phyloP scores from a whole-genome alignment of 73 alveolate species.

The Uronychia setigera region DNA sequence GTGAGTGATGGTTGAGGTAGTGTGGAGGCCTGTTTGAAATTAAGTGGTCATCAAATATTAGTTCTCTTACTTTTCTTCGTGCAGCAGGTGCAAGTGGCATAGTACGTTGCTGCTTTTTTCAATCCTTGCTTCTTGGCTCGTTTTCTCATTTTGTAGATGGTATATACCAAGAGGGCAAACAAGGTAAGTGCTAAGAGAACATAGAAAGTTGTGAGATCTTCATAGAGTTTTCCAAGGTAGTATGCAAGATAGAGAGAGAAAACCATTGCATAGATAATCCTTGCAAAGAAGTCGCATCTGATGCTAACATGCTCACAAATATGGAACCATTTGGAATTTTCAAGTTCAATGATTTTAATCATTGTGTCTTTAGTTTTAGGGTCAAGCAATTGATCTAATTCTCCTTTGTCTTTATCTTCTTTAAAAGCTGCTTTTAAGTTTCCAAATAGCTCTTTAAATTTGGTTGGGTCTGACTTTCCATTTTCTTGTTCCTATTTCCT shows the following conservation, averaged over 20 bases:
- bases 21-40: too few species aligned
- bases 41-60: too few species aligned
- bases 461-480: background rate
- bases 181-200: background rate
- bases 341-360: background rate
- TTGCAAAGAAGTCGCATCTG: background rate
- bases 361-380: background rate
- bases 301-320: constrained; percentile 4
- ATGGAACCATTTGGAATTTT: background rate
- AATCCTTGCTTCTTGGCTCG: too few species aligned
- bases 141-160: too few species aligned
- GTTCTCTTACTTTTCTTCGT: too few species aligned
- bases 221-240: background rate
- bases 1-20: too few species aligned
- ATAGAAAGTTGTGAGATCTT: background rate
- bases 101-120: too few species aligned
- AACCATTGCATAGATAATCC: background rate
- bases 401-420: background rate
- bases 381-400: background rate
- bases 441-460: background rate
- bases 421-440: background rate
- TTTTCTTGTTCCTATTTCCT: background rate
- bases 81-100: too few species aligned
- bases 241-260: background rate
- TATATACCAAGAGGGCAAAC: too few species aligned